phyloP scores from a whole-genome alignment of 2,329 filamentous ascomycete genomes.

The Amphichorda felina region DNA sequence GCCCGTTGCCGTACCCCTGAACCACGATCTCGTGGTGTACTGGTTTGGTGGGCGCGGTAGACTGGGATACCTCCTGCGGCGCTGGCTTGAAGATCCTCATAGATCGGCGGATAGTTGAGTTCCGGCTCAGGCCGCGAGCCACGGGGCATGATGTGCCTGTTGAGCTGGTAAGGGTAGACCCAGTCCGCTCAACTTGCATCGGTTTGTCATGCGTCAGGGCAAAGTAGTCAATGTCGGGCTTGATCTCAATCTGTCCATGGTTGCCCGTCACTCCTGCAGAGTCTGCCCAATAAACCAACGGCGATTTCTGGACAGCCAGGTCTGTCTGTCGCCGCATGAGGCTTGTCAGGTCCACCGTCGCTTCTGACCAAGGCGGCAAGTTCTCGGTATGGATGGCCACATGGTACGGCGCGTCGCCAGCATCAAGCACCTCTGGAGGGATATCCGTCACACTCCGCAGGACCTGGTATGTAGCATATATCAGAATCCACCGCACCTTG shows the following conservation, averaged over 20 bases:
- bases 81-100: constrained; percentile 16
- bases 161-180: no score
- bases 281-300: constrained; percentile 6
- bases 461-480: constrained; percentile 65
- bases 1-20: constrained; percentile 42
- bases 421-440: constrained; percentile 49
- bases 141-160: no score
- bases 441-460: constrained; percentile 50
- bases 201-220: constrained; percentile 24
- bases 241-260: constrained; percentile 26
- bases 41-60: constrained; percentile 8
- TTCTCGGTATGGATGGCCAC: constrained; percentile 29
- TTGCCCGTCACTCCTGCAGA: background rate
- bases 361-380: constrained; percentile 33
- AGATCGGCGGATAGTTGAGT: constrained; percentile 20
- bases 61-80: constrained; percentile 4
- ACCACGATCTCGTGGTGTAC: constrained; percentile 39
- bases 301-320: constrained; percentile 6
- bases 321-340: constrained; percentile 17
- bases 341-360: constrained; percentile 10
- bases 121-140: constrained; percentile 16
- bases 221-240: constrained; percentile 45
- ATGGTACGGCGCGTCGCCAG: constrained; percentile 44
- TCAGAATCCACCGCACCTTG: constrained; percentile 67
- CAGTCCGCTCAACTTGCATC: constrained; percentile 3